These are phyloP conservation scores for Diaporthe sp. DNA, from an alignment of 2,329 filamentous ascomycete species.

Conservation along the genomic window DNA sequence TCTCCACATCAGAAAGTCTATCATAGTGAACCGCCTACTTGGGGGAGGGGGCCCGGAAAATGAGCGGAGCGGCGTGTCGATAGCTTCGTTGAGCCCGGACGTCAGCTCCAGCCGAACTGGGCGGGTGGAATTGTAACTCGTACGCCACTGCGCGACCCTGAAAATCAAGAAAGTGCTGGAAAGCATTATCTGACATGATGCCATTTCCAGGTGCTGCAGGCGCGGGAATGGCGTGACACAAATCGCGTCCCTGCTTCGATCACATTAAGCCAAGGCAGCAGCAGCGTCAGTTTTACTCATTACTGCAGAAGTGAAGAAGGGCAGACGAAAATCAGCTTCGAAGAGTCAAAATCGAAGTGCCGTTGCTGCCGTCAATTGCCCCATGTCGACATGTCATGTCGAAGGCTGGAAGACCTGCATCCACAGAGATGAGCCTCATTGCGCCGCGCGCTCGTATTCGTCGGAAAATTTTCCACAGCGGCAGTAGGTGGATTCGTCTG, in stretches of 20 bases:
- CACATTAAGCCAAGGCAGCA: background rate
- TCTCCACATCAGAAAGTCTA: conserved; percentile 17
- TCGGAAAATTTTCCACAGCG: conserved; percentile 16
- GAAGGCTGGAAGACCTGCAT: background rate
- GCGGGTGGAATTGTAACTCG: too few relatives aligned
- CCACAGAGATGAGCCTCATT: conserved; percentile 25
- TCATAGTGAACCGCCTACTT: background rate
- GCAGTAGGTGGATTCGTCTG: conserved; percentile 25
- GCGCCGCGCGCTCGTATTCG: conserved; percentile 18
- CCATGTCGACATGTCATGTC: background rate
- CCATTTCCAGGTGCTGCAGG: background rate
- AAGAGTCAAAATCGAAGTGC: background rate
- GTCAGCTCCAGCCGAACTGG: background rate
- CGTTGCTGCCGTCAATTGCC: conserved; percentile 1
- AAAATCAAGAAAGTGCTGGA: background rate
- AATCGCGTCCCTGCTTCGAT: background rate
- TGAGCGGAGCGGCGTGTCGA: background rate
- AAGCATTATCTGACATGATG: background rate
- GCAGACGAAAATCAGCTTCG: background rate
- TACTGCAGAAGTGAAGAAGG: background rate
- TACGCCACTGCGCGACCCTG: background rate
- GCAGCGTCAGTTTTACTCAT: conserved; percentile 6
- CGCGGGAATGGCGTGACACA: background rate
- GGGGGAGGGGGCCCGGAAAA: background rate
- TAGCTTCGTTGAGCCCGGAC: background rate